phyloP scores from a whole-genome alignment of 176 grass and related monocot genomes.

The Ananas comosus region DNA sequence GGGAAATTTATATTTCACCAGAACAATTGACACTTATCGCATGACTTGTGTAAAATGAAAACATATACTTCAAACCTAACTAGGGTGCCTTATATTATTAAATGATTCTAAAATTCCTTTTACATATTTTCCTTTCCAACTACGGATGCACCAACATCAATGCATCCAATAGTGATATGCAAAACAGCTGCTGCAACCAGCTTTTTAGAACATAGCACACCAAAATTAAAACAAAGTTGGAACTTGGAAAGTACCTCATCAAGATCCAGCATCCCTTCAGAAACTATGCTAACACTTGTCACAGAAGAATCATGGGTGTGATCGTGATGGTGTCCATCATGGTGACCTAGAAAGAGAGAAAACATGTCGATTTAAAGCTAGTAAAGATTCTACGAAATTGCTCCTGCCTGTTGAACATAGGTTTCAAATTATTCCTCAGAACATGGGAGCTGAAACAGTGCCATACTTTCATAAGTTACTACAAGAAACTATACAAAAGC shows the following conservation, averaged over 20 bases:
- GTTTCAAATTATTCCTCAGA: background rate
- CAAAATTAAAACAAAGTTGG: background rate
- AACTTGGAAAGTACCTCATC: constrained; percentile 47
- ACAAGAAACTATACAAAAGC: background rate
- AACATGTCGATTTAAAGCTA: background rate
- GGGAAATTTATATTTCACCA: no score
- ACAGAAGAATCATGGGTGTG: constrained; percentile 63
- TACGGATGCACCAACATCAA: no score
- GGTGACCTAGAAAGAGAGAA: constrained; percentile 15
- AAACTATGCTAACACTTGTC: constrained; percentile 62
- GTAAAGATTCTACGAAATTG: background rate
- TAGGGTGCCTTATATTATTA: no score
- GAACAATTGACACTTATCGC: no score
- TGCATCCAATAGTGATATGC: no score
- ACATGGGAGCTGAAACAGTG: background rate
- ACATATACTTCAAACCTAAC: no score
- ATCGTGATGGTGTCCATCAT: constrained; percentile 44
- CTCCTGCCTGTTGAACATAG: background rate
- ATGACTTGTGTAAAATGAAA: no score
- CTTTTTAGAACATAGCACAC: background rate
- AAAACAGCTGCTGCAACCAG: no score
- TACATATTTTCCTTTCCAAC: no score
- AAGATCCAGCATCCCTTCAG: constrained; percentile 54
- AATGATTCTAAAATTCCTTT: background rate
- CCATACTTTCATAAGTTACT: background rate